Evolutionary conservation across 2,329 filamentous ascomycete genomes (phyloP).

Genomic region (Paraphaeosphaeria minitans): DNA sequence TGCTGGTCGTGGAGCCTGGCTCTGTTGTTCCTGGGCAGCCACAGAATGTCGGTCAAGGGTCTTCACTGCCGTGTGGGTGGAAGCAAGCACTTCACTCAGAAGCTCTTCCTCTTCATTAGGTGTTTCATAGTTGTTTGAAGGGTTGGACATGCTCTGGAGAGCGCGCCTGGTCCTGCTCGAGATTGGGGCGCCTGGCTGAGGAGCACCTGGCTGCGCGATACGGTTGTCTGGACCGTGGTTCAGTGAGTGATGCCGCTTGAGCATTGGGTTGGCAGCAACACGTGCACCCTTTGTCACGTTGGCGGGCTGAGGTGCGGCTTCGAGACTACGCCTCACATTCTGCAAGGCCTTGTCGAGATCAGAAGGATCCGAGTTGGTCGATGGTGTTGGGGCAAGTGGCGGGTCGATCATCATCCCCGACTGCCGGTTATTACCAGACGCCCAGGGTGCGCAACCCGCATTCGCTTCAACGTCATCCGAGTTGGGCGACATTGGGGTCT

Average conservation of each 20-base stretch:
- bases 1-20: slow-evolving; percentile 52
- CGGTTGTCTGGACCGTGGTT: slow-evolving; percentile 53
- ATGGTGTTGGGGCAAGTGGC: slow-evolving; percentile 53
- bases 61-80: slow-evolving; percentile 75
- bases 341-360: slow-evolving; percentile 67
- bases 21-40: slow-evolving; percentile 41
- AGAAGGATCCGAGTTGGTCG: slow-evolving; percentile 59
- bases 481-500: slow-evolving; percentile 76
- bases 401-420: slow-evolving; percentile 72
- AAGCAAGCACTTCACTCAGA: slow-evolving; percentile 83
- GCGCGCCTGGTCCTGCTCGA: slow-evolving; percentile 82
- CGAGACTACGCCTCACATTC: slow-evolving; percentile 63
- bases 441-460: slow-evolving; percentile 88
- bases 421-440: slow-evolving; percentile 75
- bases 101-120: slow-evolving; percentile 97
- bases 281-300: slow-evolving; percentile 40
- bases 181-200: slow-evolving; percentile 58
- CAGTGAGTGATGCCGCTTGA: slow-evolving; percentile 57
- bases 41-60: slow-evolving; percentile 63
- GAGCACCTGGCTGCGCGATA: slow-evolving; percentile 63
- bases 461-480: slow-evolving; percentile 92
- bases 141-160: slow-evolving; percentile 70
- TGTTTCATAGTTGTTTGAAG: slow-evolving; percentile 85
- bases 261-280: slow-evolving; percentile 51
- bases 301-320: slow-evolving; percentile 47